Percentiles rank a stretch among this genome's conserved stretches.
These are phyloP conservation scores for Suillus decipiens DNA, from an alignment of 768 basidiomycete species.

Conservation along the genomic window DNA sequence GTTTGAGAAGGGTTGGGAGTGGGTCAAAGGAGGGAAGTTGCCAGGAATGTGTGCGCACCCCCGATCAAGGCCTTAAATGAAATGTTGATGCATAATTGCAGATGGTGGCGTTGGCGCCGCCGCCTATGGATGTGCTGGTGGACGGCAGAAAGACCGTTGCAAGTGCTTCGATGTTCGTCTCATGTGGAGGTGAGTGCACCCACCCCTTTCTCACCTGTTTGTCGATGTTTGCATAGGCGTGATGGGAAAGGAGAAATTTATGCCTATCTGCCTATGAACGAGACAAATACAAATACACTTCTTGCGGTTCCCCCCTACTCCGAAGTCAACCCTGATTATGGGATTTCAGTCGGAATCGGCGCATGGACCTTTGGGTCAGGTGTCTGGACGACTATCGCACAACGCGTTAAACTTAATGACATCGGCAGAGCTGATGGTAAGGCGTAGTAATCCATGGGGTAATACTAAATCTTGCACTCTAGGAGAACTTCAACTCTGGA, in stretches of 20 bases:
- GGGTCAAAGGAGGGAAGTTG: slow-evolving; percentile 75
- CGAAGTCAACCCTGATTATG: slow-evolving; percentile 56
- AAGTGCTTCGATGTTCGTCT: slow-evolving; percentile 68
- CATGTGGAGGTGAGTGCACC: slow-evolving; percentile 68
- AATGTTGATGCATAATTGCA: slow-evolving; percentile 21
- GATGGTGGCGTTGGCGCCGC: slow-evolving; percentile 58
- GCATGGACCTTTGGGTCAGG: slow-evolving; percentile 57
- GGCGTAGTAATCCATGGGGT: slow-evolving; percentile 13
- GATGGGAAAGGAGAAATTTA: slow-evolving; percentile 65
- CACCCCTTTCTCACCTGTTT: not conserved
- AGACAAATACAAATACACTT: slow-evolving; percentile 44
- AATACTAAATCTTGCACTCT: not conserved
- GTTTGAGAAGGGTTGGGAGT: slow-evolving; percentile 63
- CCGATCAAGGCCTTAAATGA: not conserved
- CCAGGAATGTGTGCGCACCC: slow-evolving; percentile 66
- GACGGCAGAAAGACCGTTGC: slow-evolving; percentile 60
- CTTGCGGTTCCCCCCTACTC: slow-evolving; percentile 50
- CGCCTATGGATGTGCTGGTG: slow-evolving; percentile 70
- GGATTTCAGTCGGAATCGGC: slow-evolving; percentile 67
- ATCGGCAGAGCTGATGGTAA: slow-evolving; percentile 59
- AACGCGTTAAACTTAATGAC: slow-evolving; percentile 71
- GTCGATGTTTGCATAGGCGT: slow-evolving; percentile 35
- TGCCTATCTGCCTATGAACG: slow-evolving; percentile 61
- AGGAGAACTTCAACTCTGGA: slow-evolving; percentile 70
- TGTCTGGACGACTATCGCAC: slow-evolving; percentile 63